A percentile compares a stretch with the other conserved stretches of the same genome.
Evolutionary conservation across 129 eudicot species (phyloP).

Genomic region (Saposhnikovia divaricata): DNA sequence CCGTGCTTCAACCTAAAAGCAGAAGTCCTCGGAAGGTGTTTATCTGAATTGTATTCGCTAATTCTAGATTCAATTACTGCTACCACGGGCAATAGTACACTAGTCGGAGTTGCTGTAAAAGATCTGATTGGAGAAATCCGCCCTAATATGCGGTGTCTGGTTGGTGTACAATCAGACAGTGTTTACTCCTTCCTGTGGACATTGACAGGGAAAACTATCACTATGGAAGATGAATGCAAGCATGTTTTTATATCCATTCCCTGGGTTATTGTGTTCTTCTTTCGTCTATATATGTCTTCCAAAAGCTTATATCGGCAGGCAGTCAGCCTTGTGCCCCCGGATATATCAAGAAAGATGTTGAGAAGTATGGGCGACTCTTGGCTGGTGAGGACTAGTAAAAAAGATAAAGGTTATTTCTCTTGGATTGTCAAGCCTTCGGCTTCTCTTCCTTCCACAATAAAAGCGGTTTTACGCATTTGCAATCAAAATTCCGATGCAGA

Average conservation of each 20-base stretch:
- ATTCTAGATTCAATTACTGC: slow-evolving; percentile 66
- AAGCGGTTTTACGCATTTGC: slow-evolving; percentile 36
- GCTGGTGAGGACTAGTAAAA: slow-evolving; percentile 41
- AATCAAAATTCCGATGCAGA: slow-evolving; percentile 21
- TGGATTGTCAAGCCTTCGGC: slow-evolving; percentile 63
- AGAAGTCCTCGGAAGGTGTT: slow-evolving; percentile 55
- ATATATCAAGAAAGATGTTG: slow-evolving; percentile 56
- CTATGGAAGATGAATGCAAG: slow-evolving; percentile 16
- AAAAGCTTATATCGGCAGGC: slow-evolving; percentile 62
- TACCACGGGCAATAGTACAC: slow-evolving; percentile 70
- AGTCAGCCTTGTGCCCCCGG: slow-evolving; percentile 65
- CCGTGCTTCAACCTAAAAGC: slow-evolving; percentile 31
- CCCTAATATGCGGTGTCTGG: slow-evolving; percentile 46
- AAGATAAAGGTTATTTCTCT: slow-evolving; percentile 58
- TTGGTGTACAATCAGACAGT: slow-evolving; percentile 25
- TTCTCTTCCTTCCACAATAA: slow-evolving; percentile 43
- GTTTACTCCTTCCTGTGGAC: slow-evolving; percentile 25
- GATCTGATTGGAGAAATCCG: slow-evolving; percentile 41
- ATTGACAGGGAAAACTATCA: slow-evolving; percentile 27
- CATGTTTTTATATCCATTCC: slow-evolving; percentile 20
- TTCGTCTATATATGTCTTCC: slow-evolving; percentile 63
- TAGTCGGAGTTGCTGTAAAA: slow-evolving; percentile 54
- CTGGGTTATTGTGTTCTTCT: slow-evolving; percentile 54
- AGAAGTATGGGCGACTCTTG: slow-evolving; percentile 51
- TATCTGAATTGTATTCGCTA: slow-evolving; percentile 58